Evolutionary conservation across 306 rosid genomes (phyloP), one percentile per base, ranked within the genome.

Genomic region (Senna tora): DNA sequence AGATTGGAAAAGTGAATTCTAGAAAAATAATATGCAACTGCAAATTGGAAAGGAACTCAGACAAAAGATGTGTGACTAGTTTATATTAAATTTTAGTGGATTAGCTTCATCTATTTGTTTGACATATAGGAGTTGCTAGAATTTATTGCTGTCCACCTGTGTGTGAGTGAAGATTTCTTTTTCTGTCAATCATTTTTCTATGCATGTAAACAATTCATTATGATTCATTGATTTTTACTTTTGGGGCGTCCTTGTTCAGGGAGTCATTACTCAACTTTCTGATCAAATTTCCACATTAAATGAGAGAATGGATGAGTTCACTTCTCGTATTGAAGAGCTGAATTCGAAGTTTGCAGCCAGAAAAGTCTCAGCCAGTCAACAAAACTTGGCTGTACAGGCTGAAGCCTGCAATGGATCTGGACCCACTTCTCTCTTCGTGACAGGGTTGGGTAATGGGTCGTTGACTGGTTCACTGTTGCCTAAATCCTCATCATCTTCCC

Each of bases 251-350:
- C 39, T 55, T 75, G 71, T 78, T 46, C 82, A 93, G 98, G 97
- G 97, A 73, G 83, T 89, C 46, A 81, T 88, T 66, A 90, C 93
- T 67, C 98, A 93, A 66, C 97, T 93, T 46, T 90, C 98, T 0
- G 98, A 93, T 72, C 98, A 93, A 81, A 93, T 93, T 80, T 90
- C 98, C 43, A 93, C 98, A 0, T 81, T 93, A 79, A 93, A 84
- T 78, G 96, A 87, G 87, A 81, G 98, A 78, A 90, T 93, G 96
- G 98, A 93, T 50, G 98, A 90, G 69, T 90, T 93, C 82, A 90
- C 98, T 34, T 79, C 97, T 41, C 93, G 97, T 49, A 88, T 93
- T 54, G 98, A 90, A 72, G 96, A 93, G 71, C 73, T 93, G 67
- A 93, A 86, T 81, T 83, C 94, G 34, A 93, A 93, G 85, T 70